Conservation (phyloP, 176 grass and related monocot species). For the Carex parvula region DNA sequence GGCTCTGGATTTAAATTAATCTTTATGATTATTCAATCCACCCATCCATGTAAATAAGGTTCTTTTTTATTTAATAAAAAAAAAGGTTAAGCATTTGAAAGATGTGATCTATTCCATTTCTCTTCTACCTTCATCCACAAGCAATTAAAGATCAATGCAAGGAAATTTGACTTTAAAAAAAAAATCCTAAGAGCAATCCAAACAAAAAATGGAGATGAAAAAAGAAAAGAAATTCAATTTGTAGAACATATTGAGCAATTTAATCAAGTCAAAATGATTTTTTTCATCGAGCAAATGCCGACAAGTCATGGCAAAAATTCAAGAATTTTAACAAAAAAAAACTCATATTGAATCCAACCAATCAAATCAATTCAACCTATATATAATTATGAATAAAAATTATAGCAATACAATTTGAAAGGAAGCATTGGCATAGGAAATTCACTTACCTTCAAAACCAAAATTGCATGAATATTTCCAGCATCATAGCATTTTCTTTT, state of each 20-base stretch:
- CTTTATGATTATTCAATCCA: background rate
- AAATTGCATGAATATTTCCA: background rate
- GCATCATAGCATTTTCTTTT: background rate
- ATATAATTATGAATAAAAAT: background rate
- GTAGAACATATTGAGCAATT: background rate
- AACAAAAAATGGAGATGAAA: background rate
- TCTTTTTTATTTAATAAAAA: too few species aligned
- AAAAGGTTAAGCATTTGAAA: background rate
- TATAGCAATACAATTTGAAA: slow-evolving; percentile 2
- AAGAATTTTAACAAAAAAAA: background rate
- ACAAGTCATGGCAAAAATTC: background rate
- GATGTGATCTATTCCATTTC: background rate
- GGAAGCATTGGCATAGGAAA: background rate
- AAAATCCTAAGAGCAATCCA: background rate
- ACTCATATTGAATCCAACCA: background rate
- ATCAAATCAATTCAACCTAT: background rate
- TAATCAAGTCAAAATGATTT: background rate
- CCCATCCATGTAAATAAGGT: background rate
- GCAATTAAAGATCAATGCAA: background rate
- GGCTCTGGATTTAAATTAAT: background rate
- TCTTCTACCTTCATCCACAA: background rate
- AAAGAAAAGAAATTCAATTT: background rate
- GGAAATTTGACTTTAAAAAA: background rate
- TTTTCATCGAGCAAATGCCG: background rate
- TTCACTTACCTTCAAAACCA: background rate